Base-by-base conservation (phyloP, 2,329 filamentous ascomycete species). In the Didymella pomorum region DNA sequence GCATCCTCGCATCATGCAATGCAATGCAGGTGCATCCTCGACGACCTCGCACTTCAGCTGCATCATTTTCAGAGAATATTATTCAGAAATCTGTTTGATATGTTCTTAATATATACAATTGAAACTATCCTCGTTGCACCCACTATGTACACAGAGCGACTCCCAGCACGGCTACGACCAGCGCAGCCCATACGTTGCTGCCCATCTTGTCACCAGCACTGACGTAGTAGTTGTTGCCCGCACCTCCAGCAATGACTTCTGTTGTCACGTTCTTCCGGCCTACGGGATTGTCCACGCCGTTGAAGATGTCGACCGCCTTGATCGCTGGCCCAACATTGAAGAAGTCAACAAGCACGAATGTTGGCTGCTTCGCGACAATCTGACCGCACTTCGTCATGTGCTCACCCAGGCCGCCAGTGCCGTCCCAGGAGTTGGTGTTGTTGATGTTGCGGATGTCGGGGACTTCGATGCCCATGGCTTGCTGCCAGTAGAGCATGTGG, bases 321-420 rank as follows among this genome's bases (percentile, higher is more conserved):
- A 94, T 84, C 25, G 89, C 84, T 0, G 87, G 85, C 0, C 88
- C 90, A 62, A 87, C 82, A 74, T 91, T 87, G 76, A 88, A 93
- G 76, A 92, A 93, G 76, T 94, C 90, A 2, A 94, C 89, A 10
- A 94, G 82, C 16, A 91, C 82, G 68, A 91, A 93, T 2, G 83
- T 86, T 26, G 90, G 90, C 55, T 82, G 80, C 16, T 78, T 72
- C 10, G 82, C 47, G 80, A 87, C 92, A 88, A 92, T 42, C 76
- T 76, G 39, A 79, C 70, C 12, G 86, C 84, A 74, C 7, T 42
- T 26, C 18, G 56, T 46, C 52, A 67, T 58, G 43, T 70, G 64
- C 7, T 25, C 37, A 16, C 80, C 80, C 14, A 84, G 72, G 31
- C 80, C 80, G 18, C 89, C 89, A 3, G 73, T 79, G 6, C 83